Percentiles rank a stretch among this genome's conserved stretches.
phyloP scores from a whole-genome alignment of 495 filamentous ascomycete genomes.

The Penicillium silybi region DNA sequence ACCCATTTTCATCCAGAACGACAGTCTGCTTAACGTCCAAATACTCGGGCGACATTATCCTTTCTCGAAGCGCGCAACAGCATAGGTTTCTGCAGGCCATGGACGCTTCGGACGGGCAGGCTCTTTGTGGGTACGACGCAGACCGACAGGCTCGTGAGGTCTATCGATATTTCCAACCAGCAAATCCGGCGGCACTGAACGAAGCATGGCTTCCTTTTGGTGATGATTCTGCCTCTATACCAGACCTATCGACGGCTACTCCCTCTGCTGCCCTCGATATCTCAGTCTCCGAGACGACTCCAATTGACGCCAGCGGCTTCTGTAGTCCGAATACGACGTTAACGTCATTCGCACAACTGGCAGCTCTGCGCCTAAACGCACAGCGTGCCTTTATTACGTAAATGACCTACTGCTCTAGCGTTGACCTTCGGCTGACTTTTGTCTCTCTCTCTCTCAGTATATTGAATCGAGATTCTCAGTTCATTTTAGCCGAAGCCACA shows the following conservation, averaged over 20 bases:
- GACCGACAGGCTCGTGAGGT: conserved; percentile 42
- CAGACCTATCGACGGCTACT: neutral
- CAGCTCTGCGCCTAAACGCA: conserved; percentile 44
- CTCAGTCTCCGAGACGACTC: conserved; percentile 14
- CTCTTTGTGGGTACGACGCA: conserved; percentile 16
- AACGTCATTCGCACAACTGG: conserved; percentile 47
- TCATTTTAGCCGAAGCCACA: conserved; percentile 53
- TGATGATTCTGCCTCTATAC: neutral
- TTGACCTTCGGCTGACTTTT: neutral
- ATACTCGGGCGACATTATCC: neutral
- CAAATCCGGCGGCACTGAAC: neutral
- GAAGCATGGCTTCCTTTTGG: neutral
- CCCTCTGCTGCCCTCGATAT: conserved; percentile 2
- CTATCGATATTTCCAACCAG: conserved; percentile 45
- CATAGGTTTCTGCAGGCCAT: neutral
- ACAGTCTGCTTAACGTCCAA: neutral
- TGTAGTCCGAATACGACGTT: conserved; percentile 51
- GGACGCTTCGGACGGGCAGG: neutral
- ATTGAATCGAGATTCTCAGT: conserved; percentile 55
- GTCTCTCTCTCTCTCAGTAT: conserved; percentile 31
- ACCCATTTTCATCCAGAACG: neutral
- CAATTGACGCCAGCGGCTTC: neutral
- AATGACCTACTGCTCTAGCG: conserved; percentile 2
- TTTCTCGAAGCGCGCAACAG: neutral
- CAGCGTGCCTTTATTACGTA: conserved; percentile 44